Conservation (phyloP, 2,329 filamentous ascomycete genomes). For the Xylaria multiplex region DNA sequence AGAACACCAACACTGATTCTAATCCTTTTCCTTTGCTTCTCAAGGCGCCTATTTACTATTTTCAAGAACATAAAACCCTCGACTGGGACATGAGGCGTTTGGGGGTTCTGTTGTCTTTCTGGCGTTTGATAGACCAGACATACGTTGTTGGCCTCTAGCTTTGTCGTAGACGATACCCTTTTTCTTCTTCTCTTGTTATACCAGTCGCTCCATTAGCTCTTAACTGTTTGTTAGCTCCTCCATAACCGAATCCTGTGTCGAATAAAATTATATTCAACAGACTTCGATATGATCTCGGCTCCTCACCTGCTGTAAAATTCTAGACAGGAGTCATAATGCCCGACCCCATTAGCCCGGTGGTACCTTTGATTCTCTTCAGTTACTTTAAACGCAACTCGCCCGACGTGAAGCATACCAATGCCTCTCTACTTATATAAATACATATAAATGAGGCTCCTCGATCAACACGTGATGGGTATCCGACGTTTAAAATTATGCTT, state of each 20-base stretch:
- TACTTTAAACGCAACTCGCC: no score
- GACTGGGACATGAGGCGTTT: slow-evolving; percentile 19
- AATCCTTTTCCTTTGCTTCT: background rate
- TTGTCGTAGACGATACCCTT: slow-evolving; percentile 34
- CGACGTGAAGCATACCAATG: no score
- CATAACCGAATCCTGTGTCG: background rate
- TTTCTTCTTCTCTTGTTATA: background rate
- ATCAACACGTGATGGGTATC: no score
- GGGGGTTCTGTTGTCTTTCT: background rate
- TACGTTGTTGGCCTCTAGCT: slow-evolving; percentile 14
- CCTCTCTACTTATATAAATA: no score
- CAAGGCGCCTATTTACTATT: background rate
- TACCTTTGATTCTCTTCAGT: no score
- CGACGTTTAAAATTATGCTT: no score
- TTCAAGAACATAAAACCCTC: no score
- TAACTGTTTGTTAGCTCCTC: background rate
- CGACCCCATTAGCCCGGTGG: no score
- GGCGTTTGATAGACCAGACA: slow-evolving; percentile 5
- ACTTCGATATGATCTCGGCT: background rate
- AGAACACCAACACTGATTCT: slow-evolving; percentile 22
- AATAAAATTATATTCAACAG: background rate
- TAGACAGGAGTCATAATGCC: background rate
- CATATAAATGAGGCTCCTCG: no score
- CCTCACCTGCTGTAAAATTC: background rate
- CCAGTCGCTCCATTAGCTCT: background rate